These are phyloP conservation scores for Handroanthus guayacan DNA, from an alignment of 257 asterid species.

Conservation along the genomic window DNA sequence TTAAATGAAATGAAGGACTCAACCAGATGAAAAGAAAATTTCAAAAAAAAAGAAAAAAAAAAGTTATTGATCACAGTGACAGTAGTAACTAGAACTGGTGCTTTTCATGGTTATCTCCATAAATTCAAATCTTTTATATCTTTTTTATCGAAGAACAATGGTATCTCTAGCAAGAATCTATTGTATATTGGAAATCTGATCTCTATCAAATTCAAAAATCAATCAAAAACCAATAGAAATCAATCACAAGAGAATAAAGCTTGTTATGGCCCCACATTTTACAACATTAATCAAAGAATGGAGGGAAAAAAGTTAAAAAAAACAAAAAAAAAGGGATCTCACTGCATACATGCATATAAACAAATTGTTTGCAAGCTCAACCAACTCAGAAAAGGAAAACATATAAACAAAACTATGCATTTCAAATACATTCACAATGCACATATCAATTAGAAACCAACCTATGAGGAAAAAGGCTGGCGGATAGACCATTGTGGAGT, in stretches of 20 bases:
- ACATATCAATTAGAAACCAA: slow-evolving; percentile 28
- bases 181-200: slow-evolving; percentile 9
- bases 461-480: slow-evolving; percentile 92
- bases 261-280: neutral
- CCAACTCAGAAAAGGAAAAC: neutral
- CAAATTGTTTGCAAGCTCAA: neutral
- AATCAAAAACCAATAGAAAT: neutral
- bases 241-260: neutral
- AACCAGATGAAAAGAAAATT: neutral
- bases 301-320: neutral
- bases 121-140: neutral
- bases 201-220: slow-evolving; percentile 22
- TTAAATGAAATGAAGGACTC: too few relatives aligned
- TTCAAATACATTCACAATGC: neutral
- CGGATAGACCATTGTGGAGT: slow-evolving; percentile 76
- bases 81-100: neutral
- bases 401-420: slow-evolving; percentile 14
- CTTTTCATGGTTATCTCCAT: neutral
- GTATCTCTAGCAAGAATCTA: neutral
- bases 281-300: neutral
- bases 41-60: neutral
- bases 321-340: neutral
- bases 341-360: slow-evolving; percentile 4
- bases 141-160: neutral
- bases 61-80: neutral